Evolutionary conservation across 768 basidiomycete genomes (phyloP), one percentile per base, ranked within the genome.

Genomic region (Lactarius deliciosus): DNA sequence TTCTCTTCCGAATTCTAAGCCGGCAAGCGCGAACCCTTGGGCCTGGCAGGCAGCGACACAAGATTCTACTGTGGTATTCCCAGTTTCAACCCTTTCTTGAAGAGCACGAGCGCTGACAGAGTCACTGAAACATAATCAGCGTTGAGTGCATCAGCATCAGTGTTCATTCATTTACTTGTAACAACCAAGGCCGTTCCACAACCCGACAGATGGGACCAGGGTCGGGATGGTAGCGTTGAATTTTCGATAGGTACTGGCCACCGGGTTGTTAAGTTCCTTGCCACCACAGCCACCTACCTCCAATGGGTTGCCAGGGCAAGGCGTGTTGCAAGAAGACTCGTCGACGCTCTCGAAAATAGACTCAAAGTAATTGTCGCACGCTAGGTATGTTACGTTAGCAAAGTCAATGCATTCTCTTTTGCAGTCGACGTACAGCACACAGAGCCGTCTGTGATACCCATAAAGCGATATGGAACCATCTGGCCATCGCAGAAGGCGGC

Each of bases 181-280:
- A 74, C 90, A 92, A n/a, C 90, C 90, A 43, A 90, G 81, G 0
- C 84, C 86, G 7, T 77, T 73, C 89, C 90, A 91, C 50, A 82
- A 77, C 2, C 87, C 89, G 25, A 89, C 82, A 50, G 74, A 81
- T 7, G 81, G 77, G 1, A 83, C 80, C 18, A 83, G 83, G 18
- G 77, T 67, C 0, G 89, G 88, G 13, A 74, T 0, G 84, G 16
- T 88, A 83, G 32, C 87, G 85, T 20, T 78, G 60, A 45, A 74
- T 68, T 80, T 87, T 81, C 81, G 84, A 75, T 85, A 91, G 5
- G 90, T 75, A 70, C 85, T 85, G 20, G 50, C 50, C 10, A 53
- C 28, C 81, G 22, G n/a, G 73, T 40, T 15, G 38, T 13, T 13
- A 40, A 40, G 38, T 15, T 40, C 38, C 38, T 13, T 40, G 2